These are phyloP conservation scores for Penicillium sp. DNA, from an alignment of 2,329 filamentous ascomycete species.

Conservation along the genomic window DNA sequence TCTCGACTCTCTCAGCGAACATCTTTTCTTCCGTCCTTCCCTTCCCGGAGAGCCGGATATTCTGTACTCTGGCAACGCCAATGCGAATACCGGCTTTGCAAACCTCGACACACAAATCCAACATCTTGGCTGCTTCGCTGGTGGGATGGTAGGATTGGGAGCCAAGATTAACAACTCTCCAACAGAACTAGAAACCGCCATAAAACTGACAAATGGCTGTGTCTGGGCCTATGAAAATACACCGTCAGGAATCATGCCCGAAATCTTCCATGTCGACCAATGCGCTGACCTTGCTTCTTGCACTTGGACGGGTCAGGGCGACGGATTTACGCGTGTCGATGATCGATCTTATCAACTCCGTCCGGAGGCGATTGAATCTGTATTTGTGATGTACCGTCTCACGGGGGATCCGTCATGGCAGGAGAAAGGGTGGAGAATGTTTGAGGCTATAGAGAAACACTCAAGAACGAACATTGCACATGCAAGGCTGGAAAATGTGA, in stretches of 20 bases:
- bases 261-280: slow-evolving; percentile 41
- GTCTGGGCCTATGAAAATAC: slow-evolving; percentile 53
- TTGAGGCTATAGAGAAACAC: slow-evolving; percentile 62
- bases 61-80: slow-evolving; percentile 37
- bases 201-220: slow-evolving; percentile 52
- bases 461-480: slow-evolving; percentile 66
- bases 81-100: slow-evolving; percentile 1
- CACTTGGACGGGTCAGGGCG: slow-evolving; percentile 34
- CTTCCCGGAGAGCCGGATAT: slow-evolving; percentile 44
- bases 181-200: slow-evolving; percentile 46
- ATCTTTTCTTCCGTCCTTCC: slow-evolving; percentile 13
- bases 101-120: slow-evolving; percentile 36
- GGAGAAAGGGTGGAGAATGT: slow-evolving; percentile 86
- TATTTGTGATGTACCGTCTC: slow-evolving; percentile 88
- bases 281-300: slow-evolving; percentile 38
- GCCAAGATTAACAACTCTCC: slow-evolving; percentile 50
- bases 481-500: slow-evolving; percentile 44
- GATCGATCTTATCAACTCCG: slow-evolving; percentile 37
- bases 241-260: slow-evolving; percentile 53
- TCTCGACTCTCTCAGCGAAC: slow-evolving; percentile 3
- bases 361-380: slow-evolving; percentile 81
- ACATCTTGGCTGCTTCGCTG: slow-evolving; percentile 53
- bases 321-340: slow-evolving; percentile 1
- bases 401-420: slow-evolving; percentile 72
- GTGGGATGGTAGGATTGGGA: slow-evolving; percentile 55